phyloP scores from a whole-genome alignment of 2,329 filamentous ascomycete species.

The Corynespora cassiicola region DNA sequence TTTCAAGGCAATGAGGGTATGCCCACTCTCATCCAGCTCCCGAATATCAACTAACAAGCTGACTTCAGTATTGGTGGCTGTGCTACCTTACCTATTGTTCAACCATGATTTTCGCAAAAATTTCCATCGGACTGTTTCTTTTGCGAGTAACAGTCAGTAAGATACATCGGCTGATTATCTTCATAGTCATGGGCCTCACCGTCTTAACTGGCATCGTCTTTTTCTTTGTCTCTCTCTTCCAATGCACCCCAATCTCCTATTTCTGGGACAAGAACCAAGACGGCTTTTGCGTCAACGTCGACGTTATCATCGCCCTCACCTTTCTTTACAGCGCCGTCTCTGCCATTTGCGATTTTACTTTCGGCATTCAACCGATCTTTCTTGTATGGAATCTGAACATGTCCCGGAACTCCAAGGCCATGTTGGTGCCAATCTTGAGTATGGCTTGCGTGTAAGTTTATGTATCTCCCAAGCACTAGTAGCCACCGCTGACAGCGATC shows the following conservation, averaged over 20 bases:
- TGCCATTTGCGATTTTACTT: constrained; percentile 55
- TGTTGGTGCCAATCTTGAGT: constrained; percentile 56
- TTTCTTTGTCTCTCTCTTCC: constrained; percentile 58
- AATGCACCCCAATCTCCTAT: constrained; percentile 57
- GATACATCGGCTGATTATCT: constrained; percentile 45
- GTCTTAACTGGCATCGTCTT: constrained; percentile 47
- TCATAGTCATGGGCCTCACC: constrained; percentile 40
- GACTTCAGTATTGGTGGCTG: constrained; percentile 40
- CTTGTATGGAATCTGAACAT: constrained; percentile 61
- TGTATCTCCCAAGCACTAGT: not conserved
- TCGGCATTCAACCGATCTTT: constrained; percentile 58
- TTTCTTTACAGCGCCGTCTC: constrained; percentile 56
- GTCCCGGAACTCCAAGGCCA: constrained; percentile 53
- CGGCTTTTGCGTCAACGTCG: constrained; percentile 51
- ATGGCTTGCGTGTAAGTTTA: constrained; percentile 58
- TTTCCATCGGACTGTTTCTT: constrained; percentile 43
- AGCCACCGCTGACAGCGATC: constrained; percentile 1
- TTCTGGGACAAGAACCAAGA: constrained; percentile 56
- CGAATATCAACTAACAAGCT: not conserved
- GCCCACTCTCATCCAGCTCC: constrained; percentile 1
- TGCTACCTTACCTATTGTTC: constrained; percentile 42
- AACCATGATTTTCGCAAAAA: constrained; percentile 40
- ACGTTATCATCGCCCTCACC: constrained; percentile 51
- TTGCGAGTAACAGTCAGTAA: constrained; percentile 38
- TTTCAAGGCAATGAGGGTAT: constrained; percentile 35